Percentiles rank a stretch among this genome's conserved stretches.
phyloP scores from a whole-genome alignment of 331 rosid genomes.

The Malus hybrid region DNA sequence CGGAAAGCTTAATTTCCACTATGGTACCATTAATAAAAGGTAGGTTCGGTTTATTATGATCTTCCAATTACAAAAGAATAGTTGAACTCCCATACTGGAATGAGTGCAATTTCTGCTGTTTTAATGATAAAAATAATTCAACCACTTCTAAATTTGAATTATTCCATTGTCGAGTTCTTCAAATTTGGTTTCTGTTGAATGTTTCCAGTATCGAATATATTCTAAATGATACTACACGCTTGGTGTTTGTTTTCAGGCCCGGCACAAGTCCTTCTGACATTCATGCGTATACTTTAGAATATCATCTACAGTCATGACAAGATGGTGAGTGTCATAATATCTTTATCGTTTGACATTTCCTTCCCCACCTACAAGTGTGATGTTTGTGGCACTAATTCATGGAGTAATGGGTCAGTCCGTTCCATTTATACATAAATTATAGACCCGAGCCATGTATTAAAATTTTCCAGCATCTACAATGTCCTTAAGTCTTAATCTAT shows the following conservation, averaged over 20 bases:
- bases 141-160: background rate
- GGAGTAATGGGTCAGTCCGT: background rate
- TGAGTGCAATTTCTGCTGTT: background rate
- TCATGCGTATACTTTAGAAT: slow-evolving; percentile 72
- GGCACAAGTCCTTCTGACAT: slow-evolving; percentile 97
- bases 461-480: background rate
- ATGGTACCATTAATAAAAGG: slow-evolving; percentile 88
- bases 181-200: background rate
- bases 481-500: background rate
- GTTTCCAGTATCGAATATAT: background rate
- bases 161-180: background rate
- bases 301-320: slow-evolving; percentile 59
- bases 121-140: background rate
- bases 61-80: background rate
- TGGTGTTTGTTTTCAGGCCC: slow-evolving; percentile 53
- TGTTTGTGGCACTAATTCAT: background rate
- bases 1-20: slow-evolving; percentile 68
- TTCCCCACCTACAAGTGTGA: background rate
- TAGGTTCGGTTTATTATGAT: slow-evolving; percentile 13
- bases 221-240: background rate
- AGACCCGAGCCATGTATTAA: too few relatives aligned
- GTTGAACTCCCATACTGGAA: background rate
- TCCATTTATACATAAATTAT: too few relatives aligned
- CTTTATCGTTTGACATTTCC: background rate
- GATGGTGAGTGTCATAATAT: slow-evolving; percentile 25